Percentiles rank a stretch among this genome's conserved stretches.
These are phyloP conservation scores for Amanita muscaria DNA, from an alignment of 768 basidiomycete genomes.

Conservation along the genomic window DNA sequence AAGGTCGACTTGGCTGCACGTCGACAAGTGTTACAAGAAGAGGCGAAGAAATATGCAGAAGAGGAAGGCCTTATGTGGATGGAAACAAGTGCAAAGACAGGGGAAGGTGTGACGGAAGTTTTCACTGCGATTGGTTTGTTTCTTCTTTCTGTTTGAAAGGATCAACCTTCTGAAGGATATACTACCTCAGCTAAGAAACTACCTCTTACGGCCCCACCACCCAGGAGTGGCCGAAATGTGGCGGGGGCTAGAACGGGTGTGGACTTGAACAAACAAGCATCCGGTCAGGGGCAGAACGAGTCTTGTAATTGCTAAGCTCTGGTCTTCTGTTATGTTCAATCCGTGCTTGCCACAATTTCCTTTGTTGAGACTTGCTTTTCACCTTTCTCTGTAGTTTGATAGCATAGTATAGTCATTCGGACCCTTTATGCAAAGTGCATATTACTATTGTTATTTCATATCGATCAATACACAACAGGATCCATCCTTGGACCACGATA, in stretches of 20 bases:
- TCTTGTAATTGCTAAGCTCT: constrained; percentile 64
- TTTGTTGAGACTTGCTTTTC: constrained; percentile 11
- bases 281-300: constrained; percentile 46
- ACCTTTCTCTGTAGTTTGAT: constrained; percentile 25
- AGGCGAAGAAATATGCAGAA: constrained; percentile 87
- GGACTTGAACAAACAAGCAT: constrained; percentile 69
- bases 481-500: too few species aligned
- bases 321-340: background rate
- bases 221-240: constrained; percentile 46
- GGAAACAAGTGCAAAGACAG: constrained; percentile 86
- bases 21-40: constrained; percentile 79
- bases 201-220: constrained; percentile 69
- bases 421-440: too few species aligned
- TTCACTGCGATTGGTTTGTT: constrained; percentile 76
- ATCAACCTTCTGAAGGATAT: constrained; percentile 4
- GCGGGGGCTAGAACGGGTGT: constrained; percentile 56
- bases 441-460: too few species aligned
- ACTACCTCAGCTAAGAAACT: constrained; percentile 67
- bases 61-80: constrained; percentile 92
- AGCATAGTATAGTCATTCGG: constrained; percentile 16
- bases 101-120: constrained; percentile 78
- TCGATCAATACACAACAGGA: background rate
- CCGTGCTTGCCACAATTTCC: background rate
- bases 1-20: constrained; percentile 83
- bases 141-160: background rate